Base-by-base conservation (phyloP, 768 basidiomycete species). In the Mycena alexandri region DNA sequence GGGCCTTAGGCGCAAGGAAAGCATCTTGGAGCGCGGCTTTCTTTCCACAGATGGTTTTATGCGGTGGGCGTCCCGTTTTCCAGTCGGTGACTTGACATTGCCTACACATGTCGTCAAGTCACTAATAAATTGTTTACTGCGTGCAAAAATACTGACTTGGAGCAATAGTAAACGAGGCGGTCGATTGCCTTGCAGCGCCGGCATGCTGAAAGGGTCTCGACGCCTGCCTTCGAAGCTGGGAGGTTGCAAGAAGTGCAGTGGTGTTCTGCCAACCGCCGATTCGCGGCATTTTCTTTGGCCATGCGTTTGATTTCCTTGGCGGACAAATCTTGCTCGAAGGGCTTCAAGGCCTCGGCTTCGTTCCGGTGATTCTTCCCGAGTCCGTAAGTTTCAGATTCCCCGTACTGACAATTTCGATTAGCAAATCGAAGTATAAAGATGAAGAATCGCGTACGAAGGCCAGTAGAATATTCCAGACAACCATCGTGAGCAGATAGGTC, bases 11-110 rank as follows among this genome's bases (percentile, higher is more conserved):
- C 1, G 65, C 16, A 47, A 71, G 51, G 29, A 66, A 51, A 2
- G 67, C 59, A 21, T 71, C 64, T 17, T 43, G 41, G n/a, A 71
- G 38, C 3, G 72, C 69, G 43, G 48, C 58, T 12, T 51, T 50
- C 47, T 73, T 71, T 9, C 72, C 70, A 46, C 72, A 73, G 41
- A 69, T 69, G 10, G 59, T 68, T 24, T 69, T 73, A 64, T 73
- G 72, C 36, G 72, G 69, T 3, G 67, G 72, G 3, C 36, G 24
- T 1, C 70, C 66, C 8, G 57, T 64, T 42, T 69, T 71, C 72
- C 72, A 73, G 42, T 73, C 72, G 2, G 60, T 14, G 1, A 46
- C 34, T 50, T 72, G 69, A 47, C 71, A 72, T 43, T 63, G 38
- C 33, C 68, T 72, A 42, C 21, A 9, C n/a, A 29, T 47, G 16